Evolutionary conservation across 306 rosid species (phyloP).

Genomic region (Pyrus bretschneideri): DNA sequence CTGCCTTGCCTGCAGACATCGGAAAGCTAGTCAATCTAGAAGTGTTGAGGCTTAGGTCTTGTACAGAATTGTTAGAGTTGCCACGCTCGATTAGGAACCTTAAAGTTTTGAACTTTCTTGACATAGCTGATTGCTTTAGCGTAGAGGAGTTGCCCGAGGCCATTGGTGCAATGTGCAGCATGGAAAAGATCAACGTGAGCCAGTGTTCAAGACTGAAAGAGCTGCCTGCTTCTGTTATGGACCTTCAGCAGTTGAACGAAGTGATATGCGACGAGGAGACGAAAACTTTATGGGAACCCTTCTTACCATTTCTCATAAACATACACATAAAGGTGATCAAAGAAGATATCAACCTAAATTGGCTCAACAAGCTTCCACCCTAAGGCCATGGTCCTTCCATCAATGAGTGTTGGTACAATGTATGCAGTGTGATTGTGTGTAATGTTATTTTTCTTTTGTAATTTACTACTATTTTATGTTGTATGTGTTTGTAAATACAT

Average conservation of each 20-base stretch:
- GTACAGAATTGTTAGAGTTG: constrained; percentile 31
- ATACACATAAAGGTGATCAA: neutral
- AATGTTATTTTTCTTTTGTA: too few species aligned
- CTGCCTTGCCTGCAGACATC: constrained; percentile 37
- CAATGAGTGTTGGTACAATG: too few species aligned
- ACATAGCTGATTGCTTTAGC: constrained; percentile 43
- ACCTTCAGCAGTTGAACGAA: constrained; percentile 22
- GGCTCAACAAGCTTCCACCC: neutral
- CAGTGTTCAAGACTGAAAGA: constrained; percentile 31
- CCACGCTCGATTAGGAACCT: constrained; percentile 39
- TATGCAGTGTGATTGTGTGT: too few species aligned
- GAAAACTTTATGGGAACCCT: neutral
- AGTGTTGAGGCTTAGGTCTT: constrained; percentile 42
- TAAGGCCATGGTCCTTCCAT: neutral
- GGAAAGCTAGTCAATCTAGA: constrained; percentile 36
- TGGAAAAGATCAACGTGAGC: constrained; percentile 28
- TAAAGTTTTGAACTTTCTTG: constrained; percentile 26
- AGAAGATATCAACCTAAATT: neutral
- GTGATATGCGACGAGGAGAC: constrained; percentile 45
- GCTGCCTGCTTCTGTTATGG: constrained; percentile 33
- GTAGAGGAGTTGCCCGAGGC: constrained; percentile 36
- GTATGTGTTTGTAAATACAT: too few species aligned
- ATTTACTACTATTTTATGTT: too few species aligned
- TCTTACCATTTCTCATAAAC: neutral
- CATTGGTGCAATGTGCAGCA: constrained; percentile 23